Evolutionary conservation across 257 asterid species (phyloP), one percentile per base, ranked within the genome.

Genomic region (Cruciata laevipes): DNA sequence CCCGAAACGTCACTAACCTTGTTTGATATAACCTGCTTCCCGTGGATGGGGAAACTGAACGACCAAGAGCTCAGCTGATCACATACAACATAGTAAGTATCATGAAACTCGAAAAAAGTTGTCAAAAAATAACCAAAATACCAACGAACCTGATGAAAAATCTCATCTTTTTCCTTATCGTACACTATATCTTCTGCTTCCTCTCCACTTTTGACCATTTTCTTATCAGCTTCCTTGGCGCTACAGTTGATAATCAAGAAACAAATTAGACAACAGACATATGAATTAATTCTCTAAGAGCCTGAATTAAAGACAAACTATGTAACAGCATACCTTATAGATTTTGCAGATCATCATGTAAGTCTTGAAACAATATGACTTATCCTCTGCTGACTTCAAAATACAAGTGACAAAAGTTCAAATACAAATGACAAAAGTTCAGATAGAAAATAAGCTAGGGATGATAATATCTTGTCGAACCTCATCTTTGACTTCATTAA

Each of bases 401-500:
- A 71, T 66, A 69, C 70, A 73, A 55, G 75, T 32, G 72, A 33
- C n/a, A 51, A 74, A 27, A 59, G 31, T 11, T 61, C 49, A 47
- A 65, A 23, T 51, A 56, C 31, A n/a, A n/a, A n/a, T 7, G 33
- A 57, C n/a, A n/a, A n/a, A n/a, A n/a, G n/a, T n/a, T n/a, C n/a
- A 67, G 53, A 68, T 69, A 65, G 67, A 13, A 35, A 11, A n/a
- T 25, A 32, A 21, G n/a, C 71, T 30, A 60, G 11, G 30, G 56
- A 32, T 37, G 61, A 61, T 33, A 25, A 51, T 55, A 42, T 59
- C 62, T 61, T 69, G 23, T 63, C 78, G 78, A 76, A 92, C 98
- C 97, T 94, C 99, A 75, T 90, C 97, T 83, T 87, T 82, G 40
- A 94, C 76, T 82, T 94, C 99, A 76, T 90, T 91, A 75, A 94